A percentile compares a stretch with the other conserved stretches of the same genome.
Conservation (phyloP, 495 filamentous ascomycete genomes). For the Penicillium ucsense region DNA sequence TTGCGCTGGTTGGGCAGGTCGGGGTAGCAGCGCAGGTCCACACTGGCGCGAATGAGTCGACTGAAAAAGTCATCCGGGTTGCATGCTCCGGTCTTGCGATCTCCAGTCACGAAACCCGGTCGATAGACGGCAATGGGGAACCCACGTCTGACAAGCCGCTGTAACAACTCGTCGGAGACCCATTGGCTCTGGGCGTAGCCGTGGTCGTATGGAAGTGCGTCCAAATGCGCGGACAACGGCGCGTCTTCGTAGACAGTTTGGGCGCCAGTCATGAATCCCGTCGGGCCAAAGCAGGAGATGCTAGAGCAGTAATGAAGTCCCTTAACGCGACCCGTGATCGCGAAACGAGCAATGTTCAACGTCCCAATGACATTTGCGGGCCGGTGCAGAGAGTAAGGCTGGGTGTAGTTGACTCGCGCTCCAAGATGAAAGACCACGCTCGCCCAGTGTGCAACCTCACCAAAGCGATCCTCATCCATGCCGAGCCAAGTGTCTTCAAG, state of each 20-base stretch:
- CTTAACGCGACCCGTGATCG: slow-evolving; percentile 3
- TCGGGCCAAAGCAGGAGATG: slow-evolving; percentile 12
- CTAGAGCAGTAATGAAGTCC: slow-evolving; percentile 10
- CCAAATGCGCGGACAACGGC: slow-evolving; percentile 3
- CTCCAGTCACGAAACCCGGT: slow-evolving; percentile 13
- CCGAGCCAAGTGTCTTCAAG: slow-evolving; percentile 5
- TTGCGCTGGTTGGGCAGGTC: slow-evolving; percentile 9
- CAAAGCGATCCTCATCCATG: slow-evolving; percentile 1
- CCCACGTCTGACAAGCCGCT: slow-evolving; percentile 5
- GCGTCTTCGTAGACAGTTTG: slow-evolving; percentile 4
- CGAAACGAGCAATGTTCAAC: slow-evolving; percentile 6
- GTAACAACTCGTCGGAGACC: slow-evolving; percentile 13
- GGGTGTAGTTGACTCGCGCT: slow-evolving; percentile 12
- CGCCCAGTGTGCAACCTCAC: slow-evolving; percentile 11
- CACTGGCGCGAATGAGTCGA: slow-evolving; percentile 7
- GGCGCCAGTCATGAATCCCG: slow-evolving; percentile 5
- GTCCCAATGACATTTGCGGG: slow-evolving; percentile 10
- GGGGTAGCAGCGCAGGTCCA: slow-evolving; percentile 8
- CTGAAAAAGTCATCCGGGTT: slow-evolving; percentile 16
- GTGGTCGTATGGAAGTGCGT: slow-evolving; percentile 9
- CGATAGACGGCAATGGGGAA: slow-evolving; percentile 15
- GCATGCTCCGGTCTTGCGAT: slow-evolving; percentile 7
- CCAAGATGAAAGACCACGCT: slow-evolving; percentile 14
- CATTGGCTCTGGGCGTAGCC: slow-evolving; percentile 20
- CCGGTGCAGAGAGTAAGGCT: slow-evolving; percentile 11